Evolutionary conservation across 257 asterid genomes (phyloP).

Genomic region (Rhazya stricta): DNA sequence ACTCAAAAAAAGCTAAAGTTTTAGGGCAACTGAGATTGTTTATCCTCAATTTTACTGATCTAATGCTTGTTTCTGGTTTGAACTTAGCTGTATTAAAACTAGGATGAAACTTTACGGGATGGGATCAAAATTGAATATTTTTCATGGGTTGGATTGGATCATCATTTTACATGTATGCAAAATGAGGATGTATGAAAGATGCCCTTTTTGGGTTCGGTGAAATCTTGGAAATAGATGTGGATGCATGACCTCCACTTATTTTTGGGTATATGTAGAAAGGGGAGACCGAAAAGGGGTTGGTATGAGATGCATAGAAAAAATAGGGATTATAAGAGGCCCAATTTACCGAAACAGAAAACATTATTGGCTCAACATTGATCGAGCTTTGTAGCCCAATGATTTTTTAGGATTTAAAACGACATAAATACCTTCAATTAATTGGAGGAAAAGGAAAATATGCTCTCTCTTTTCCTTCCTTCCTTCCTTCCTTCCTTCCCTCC

Average conservation of each 20-base stretch:
- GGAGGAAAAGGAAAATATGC: too few species aligned
- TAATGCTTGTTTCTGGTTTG: constrained; percentile 71
- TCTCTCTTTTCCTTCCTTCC: too few species aligned
- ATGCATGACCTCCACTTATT: constrained; percentile 74
- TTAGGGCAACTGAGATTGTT: too few species aligned
- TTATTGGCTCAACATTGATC: too few species aligned
- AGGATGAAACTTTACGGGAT: constrained; percentile 59
- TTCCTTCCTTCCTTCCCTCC: too few species aligned
- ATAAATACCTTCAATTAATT: too few species aligned
- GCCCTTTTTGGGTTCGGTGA: constrained; percentile 60
- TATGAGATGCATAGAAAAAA: constrained; percentile 56
- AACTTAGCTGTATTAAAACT: constrained; percentile 37
- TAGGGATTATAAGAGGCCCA: constrained; percentile 45
- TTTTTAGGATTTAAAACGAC: too few species aligned
- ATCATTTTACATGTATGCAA: constrained; percentile 63
- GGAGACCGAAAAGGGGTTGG: constrained; percentile 50
- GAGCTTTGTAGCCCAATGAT: too few species aligned
- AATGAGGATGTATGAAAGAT: constrained; percentile 49
- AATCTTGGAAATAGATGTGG: constrained; percentile 57
- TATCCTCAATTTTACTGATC: too few species aligned
- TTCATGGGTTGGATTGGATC: constrained; percentile 57
- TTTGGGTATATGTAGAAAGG: constrained; percentile 72
- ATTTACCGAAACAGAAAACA: constrained; percentile 64
- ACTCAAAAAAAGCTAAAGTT: too few species aligned
- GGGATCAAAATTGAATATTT: constrained; percentile 49